Percentiles rank a stretch among this genome's conserved stretches.
These are phyloP conservation scores for Apophysomyces sp. DNA, from an alignment of 371 early-diverging fungal species.

Conservation along the genomic window DNA sequence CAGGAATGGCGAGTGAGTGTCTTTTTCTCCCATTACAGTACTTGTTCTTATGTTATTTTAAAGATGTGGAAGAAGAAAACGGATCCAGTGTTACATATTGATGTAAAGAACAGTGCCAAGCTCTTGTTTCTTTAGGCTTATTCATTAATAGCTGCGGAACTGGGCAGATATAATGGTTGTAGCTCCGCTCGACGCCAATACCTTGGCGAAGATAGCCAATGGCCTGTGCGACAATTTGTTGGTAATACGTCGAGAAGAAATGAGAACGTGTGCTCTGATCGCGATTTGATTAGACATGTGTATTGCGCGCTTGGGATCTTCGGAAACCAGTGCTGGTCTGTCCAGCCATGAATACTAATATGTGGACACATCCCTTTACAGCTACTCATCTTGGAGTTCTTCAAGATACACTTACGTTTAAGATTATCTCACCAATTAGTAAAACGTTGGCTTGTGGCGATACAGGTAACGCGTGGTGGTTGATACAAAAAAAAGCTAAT, in stretches of 20 bases:
- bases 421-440: slow-evolving; percentile 76
- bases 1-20: slow-evolving; percentile 83
- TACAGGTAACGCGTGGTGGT: slow-evolving; percentile 47
- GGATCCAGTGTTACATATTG: slow-evolving; percentile 95
- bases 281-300: slow-evolving; percentile 71
- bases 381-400: slow-evolving; percentile 63
- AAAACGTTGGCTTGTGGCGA: slow-evolving; percentile 95
- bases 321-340: slow-evolving; percentile 70
- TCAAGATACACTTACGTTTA: slow-evolving; percentile 51
- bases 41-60: background rate
- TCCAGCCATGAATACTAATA: slow-evolving; percentile 98
- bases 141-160: slow-evolving; percentile 68
- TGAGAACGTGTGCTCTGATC: background rate
- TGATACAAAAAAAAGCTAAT: background rate
- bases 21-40: background rate
- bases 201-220: slow-evolving; percentile 87
- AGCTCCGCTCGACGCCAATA: slow-evolving; percentile 94
- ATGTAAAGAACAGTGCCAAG: slow-evolving; percentile 44
- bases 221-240: slow-evolving; percentile 95
- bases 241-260: slow-evolving; percentile 37
- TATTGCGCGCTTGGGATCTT: slow-evolving; percentile 90
- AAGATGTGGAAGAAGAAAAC: slow-evolving; percentile 77
- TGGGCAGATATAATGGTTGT: slow-evolving; percentile 94
- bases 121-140: background rate
- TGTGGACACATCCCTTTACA: slow-evolving; percentile 96